A percentile compares a stretch with the other conserved stretches of the same genome.
phyloP scores from a whole-genome alignment of 2,329 filamentous ascomycete species.

The Plenodomus biglobosus region DNA sequence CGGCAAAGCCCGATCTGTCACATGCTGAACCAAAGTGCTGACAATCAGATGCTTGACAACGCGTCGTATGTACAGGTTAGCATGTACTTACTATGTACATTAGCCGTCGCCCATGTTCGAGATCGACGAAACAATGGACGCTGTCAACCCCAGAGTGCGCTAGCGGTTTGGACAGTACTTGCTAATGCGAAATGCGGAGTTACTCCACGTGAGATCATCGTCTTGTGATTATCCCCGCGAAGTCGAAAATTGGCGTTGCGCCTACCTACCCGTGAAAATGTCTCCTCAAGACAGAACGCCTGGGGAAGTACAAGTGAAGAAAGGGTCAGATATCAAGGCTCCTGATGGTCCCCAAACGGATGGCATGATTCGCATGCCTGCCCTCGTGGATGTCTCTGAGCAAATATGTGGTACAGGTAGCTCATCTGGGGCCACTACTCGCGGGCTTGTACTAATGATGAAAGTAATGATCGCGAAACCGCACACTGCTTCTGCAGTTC shows the following conservation, averaged over 20 bases:
- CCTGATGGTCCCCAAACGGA: conserved; percentile 51
- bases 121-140: not conserved
- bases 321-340: conserved; percentile 31
- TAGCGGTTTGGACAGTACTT: not conserved
- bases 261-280: not conserved
- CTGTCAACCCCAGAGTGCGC: not conserved
- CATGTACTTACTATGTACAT: too few relatives aligned
- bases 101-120: not conserved
- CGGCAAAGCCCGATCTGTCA: conserved; percentile 6
- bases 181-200: not conserved
- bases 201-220: not conserved
- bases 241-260: not conserved
- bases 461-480: conserved; percentile 65
- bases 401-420: conserved; percentile 67
- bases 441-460: conserved; percentile 1
- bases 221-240: not conserved
- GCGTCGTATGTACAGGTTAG: conserved; percentile 1
- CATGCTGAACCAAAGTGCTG: conserved; percentile 19
- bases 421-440: conserved; percentile 22
- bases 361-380: conserved; percentile 55
- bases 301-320: conserved; percentile 34
- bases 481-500: conserved; percentile 62
- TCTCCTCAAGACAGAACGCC: conserved; percentile 17
- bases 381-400: conserved; percentile 65
- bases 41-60: conserved; percentile 12